Conservation (phyloP, 306 rosid species). For the Oemleria cerasiformis region DNA sequence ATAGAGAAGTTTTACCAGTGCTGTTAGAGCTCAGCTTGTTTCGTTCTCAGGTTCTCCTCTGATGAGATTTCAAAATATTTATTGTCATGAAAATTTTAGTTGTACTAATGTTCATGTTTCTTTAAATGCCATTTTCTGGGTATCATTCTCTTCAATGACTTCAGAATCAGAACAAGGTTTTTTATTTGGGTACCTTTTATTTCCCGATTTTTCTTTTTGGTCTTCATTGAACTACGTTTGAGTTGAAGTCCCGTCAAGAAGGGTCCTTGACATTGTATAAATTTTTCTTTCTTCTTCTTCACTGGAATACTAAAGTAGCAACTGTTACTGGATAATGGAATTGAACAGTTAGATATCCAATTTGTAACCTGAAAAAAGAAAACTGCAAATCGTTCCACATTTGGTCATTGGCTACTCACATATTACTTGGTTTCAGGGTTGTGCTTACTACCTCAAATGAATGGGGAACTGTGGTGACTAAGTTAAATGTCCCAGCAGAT, state of each 20-base stretch:
- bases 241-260: background rate
- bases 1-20: background rate
- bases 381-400: background rate
- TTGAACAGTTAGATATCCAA: background rate
- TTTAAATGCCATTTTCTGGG: background rate
- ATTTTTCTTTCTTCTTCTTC: background rate
- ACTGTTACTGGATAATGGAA: background rate
- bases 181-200: background rate
- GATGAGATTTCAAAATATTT: background rate
- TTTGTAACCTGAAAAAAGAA: no score
- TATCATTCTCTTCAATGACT: background rate
- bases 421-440: conserved; percentile 48
- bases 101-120: background rate
- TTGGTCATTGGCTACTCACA: background rate
- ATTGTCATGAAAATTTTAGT: no score
- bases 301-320: background rate
- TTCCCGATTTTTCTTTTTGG: background rate
- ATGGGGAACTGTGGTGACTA: conserved; percentile 92
- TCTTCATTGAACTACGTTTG: background rate
- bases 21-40: background rate
- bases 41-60: background rate
- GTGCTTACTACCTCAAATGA: conserved; percentile 66
- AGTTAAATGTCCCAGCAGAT: conserved; percentile 84
- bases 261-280: background rate
- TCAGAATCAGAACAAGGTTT: background rate